Evolutionary conservation across 192 early-diverging fungal genomes (phyloP).

Genomic region (Coemansia sp.): DNA sequence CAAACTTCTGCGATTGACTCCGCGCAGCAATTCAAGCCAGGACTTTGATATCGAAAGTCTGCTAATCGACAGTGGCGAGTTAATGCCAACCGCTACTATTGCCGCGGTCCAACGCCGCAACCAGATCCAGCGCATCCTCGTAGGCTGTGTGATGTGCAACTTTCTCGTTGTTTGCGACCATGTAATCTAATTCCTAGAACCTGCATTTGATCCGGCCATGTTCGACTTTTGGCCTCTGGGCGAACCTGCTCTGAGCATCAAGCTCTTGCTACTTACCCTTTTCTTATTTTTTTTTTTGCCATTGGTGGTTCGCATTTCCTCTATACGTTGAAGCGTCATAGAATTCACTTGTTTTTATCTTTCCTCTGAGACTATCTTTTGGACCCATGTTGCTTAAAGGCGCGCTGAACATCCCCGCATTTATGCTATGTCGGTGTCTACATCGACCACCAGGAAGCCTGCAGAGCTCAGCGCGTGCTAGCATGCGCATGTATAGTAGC

Average conservation of each 20-base stretch:
- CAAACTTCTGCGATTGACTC: slow-evolving; percentile 30
- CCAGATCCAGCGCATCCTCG: slow-evolving; percentile 28
- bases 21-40: slow-evolving; percentile 3
- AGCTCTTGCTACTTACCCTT: neutral
- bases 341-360: neutral
- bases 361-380: neutral
- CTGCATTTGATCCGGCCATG: too few relatives aligned
- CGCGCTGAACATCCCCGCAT: neutral
- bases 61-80: slow-evolving; percentile 34
- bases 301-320: neutral
- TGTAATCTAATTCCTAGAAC: neutral
- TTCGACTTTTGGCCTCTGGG: too few relatives aligned
- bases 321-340: neutral
- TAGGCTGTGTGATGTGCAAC: slow-evolving; percentile 44
- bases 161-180: slow-evolving; percentile 24
- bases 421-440: neutral
- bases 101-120: slow-evolving; percentile 47
- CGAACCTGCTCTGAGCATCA: too few relatives aligned
- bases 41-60: slow-evolving; percentile 29
- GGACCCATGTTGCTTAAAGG: neutral
- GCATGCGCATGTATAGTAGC: slow-evolving; percentile 11
- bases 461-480: neutral
- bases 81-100: slow-evolving; percentile 48
- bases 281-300: neutral
- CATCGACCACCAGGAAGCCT: neutral